Conservation (phyloP, 305 asterid genomes). For the Solanum aculeatissimum region DNA sequence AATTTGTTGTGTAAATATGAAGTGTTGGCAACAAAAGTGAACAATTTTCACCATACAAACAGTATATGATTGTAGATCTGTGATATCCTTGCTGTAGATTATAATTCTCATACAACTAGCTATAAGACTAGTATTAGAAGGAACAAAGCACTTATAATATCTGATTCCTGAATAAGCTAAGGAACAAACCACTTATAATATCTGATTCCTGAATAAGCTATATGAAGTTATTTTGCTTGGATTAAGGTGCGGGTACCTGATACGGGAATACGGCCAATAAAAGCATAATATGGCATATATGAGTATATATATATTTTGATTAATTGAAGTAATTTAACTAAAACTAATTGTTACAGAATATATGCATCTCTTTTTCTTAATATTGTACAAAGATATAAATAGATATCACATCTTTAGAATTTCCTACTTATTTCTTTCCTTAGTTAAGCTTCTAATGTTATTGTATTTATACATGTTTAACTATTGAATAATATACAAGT, state of each 20-base stretch:
- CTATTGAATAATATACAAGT: neutral
- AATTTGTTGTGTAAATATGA: neutral
- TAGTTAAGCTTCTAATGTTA: too few relatives aligned
- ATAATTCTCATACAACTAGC: neutral
- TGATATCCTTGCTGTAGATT: neutral
- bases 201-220: neutral
- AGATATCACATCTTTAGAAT: too few relatives aligned
- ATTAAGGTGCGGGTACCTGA: neutral
- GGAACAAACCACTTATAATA: neutral
- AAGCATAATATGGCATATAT: neutral
- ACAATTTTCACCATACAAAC: neutral
- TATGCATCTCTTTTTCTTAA: too few relatives aligned
- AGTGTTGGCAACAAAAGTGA: neutral
- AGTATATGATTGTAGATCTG: neutral
- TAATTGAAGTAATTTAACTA: neutral
- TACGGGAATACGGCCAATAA: neutral
- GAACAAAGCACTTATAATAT: neutral
- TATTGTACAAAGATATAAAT: too few relatives aligned
- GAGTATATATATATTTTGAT: neutral
- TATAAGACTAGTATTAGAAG: neutral
- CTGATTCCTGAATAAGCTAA: neutral
- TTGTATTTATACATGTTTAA: neutral
- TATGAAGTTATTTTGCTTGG: neutral
- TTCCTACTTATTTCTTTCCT: too few relatives aligned
- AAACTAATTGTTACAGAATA: too few relatives aligned